A percentile compares a stretch with the other conserved stretches of the same genome.
Evolutionary conservation across 2,329 filamentous ascomycete genomes (phyloP).

Genomic region (Thielaviopsis euricoi): DNA sequence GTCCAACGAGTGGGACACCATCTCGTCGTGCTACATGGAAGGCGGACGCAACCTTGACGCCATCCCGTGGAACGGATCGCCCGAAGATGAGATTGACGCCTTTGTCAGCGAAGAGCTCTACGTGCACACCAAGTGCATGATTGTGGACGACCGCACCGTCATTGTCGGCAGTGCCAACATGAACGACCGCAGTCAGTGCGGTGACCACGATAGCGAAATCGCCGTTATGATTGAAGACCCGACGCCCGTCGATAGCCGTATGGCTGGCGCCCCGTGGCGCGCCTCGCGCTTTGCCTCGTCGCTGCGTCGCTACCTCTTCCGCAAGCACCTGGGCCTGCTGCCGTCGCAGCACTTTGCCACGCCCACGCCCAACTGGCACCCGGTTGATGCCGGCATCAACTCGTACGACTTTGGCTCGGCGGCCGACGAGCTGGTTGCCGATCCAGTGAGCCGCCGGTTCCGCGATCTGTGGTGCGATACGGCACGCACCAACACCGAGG

Average conservation of each 20-base stretch:
- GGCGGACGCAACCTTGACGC: conserved; percentile 50
- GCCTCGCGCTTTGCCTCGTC: conserved; percentile 64
- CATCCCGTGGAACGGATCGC: conserved; percentile 36
- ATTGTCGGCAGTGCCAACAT: conserved; percentile 57
- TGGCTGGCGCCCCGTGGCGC: conserved; percentile 56
- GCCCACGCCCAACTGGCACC: conserved; percentile 59
- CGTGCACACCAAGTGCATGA: conserved; percentile 53
- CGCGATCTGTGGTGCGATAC: conserved; percentile 54
- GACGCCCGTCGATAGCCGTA: conserved; percentile 49
- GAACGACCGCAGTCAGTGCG: conserved; percentile 57
- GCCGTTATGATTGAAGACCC: conserved; percentile 78
- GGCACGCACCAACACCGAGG: conserved; percentile 62
- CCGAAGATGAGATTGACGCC: conserved; percentile 39
- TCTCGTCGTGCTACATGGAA: conserved; percentile 72
- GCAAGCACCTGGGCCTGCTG: conserved; percentile 78
- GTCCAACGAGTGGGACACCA: conserved; percentile 43
- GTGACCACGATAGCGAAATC: conserved; percentile 73
- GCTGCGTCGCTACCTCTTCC: conserved; percentile 71
- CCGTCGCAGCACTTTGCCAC: conserved; percentile 53
- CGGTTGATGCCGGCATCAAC: conserved; percentile 55
- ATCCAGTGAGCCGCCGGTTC: conserved; percentile 56
- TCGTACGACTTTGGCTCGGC: conserved; percentile 54
- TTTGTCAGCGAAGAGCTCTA: conserved; percentile 48
- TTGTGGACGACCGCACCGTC: conserved; percentile 66
- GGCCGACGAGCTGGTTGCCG: conserved; percentile 51